These are phyloP conservation scores for Phytophthora fragariaefolia DNA, from an alignment of 352 stramenopile genomes.

Conservation along the genomic window DNA sequence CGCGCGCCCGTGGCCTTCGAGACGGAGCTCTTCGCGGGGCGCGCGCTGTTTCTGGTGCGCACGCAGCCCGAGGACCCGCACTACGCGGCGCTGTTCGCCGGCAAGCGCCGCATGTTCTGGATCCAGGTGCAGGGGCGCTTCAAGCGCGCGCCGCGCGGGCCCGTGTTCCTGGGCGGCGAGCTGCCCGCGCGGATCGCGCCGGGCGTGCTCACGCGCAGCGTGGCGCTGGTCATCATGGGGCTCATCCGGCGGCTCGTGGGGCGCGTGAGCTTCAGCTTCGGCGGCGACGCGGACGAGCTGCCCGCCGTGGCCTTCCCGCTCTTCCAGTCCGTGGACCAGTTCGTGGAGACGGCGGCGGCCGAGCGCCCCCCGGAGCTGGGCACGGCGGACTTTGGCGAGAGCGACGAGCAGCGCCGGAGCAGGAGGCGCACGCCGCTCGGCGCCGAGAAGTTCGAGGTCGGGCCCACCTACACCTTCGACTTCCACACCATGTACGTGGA, in stretches of 20 bases:
- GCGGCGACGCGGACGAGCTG: conserved; percentile 45
- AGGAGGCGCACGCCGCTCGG: conserved; percentile 63
- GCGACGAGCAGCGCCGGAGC: conserved; percentile 41
- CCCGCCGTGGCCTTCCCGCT: conserved; percentile 79
- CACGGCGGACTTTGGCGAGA: conserved; percentile 69
- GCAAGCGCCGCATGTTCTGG: conserved; percentile 84
- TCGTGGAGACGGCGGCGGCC: conserved; percentile 67
- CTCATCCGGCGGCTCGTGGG: conserved; percentile 76
- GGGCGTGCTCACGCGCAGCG: conserved; percentile 78
- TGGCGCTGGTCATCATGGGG: conserved; percentile 79
- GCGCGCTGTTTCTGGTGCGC: conserved; percentile 84
- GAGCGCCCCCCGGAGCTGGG: conserved; percentile 63
- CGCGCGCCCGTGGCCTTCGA: conserved; percentile 75
- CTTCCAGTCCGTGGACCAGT: conserved; percentile 85
- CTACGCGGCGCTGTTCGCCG: conserved; percentile 64
- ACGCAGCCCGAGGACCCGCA: conserved; percentile 63
- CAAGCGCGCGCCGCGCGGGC: conserved; percentile 60
- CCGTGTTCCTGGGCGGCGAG: conserved; percentile 80
- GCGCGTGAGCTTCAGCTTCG: conserved; percentile 78
- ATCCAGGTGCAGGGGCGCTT: conserved; percentile 90
- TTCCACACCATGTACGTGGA: conserved; percentile 92
- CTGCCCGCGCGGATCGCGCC: conserved; percentile 66
- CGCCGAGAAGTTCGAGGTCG: conserved; percentile 55
- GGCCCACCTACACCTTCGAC: conserved; percentile 87
- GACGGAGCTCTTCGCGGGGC: conserved; percentile 86